A percentile compares a stretch with the other conserved stretches of the same genome.
Conservation (phyloP, 495 filamentous ascomycete genomes). For the Penicillium cosmopolitanum region DNA sequence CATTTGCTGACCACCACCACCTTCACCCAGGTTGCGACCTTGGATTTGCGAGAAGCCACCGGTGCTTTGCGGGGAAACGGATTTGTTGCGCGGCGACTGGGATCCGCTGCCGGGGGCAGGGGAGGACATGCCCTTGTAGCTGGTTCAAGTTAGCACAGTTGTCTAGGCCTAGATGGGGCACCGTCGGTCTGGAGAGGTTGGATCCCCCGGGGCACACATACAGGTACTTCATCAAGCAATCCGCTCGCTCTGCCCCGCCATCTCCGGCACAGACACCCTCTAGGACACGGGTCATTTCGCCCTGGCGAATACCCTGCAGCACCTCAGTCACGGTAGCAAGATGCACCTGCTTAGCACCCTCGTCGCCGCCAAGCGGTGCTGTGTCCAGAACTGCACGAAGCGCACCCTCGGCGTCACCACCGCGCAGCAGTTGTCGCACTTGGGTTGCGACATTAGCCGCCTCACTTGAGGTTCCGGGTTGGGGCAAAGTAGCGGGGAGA, state of each 20-base stretch:
- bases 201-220: conserved; percentile 30
- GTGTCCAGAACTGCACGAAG: conserved; percentile 78
- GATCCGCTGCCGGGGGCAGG: conserved; percentile 35
- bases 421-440: conserved; percentile 81
- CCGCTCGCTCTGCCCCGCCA: conserved; percentile 68
- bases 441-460: conserved; percentile 73
- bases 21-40: conserved; percentile 66
- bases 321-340: conserved; percentile 83
- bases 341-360: conserved; percentile 81
- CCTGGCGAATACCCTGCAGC: conserved; percentile 85
- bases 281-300: conserved; percentile 86
- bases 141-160: conserved; percentile 29
- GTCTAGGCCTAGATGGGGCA: not conserved
- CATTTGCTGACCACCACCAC: conserved; percentile 84
- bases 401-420: conserved; percentile 83
- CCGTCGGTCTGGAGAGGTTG: not conserved
- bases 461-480: conserved; percentile 68
- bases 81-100: conserved; percentile 48
- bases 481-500: conserved; percentile 63
- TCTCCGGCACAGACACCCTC: conserved; percentile 70
- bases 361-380: conserved; percentile 70
- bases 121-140: conserved; percentile 84
- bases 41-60: conserved; percentile 82
- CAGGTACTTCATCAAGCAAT: conserved; percentile 59
- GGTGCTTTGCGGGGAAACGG: conserved; percentile 75